Base-by-base conservation (phyloP, 2,329 filamentous ascomycete species). In the Aspergillus melleus region DNA sequence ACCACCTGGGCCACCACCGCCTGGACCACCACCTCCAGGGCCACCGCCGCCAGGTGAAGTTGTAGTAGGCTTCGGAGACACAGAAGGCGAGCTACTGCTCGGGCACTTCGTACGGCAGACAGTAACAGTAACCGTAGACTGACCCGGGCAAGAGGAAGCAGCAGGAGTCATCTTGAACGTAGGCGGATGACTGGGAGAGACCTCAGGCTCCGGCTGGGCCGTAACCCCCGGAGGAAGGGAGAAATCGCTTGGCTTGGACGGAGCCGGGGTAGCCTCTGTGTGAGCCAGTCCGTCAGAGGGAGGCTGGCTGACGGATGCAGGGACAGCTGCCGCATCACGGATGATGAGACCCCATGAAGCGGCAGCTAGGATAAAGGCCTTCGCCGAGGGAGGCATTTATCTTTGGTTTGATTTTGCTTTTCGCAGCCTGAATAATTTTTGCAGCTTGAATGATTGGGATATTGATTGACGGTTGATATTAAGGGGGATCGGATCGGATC, bases 1-100 rank as follows among this genome's bases (percentile, higher is more conserved):
- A 52, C 59, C 61, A 36, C 55, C n/a, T 19, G 49, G 46, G 20
- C 20, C 47, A 20, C 52, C 52, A 29, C 52, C 49, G 9, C 57
- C 54, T 14, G 54, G 19, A 8, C 54, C 57, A 6, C 42, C 42
- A 4, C 16, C 42, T 1, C 42, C 42, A 9, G 16, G 42, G 4
- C 42, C 42, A 46, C 16, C 42, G 4, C 42, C 42, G 3, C 42
- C 42, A 3, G 42, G 16, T 14, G 32, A 36, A 12, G 32, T 36
- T 36, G 32, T 36, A 36, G 32, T 36, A 36, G 32, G 32, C 32
- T 36, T 36, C 4, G 32, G 32, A 36, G 36, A 16, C 14, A 42
- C 36, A 8, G 36, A 42, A n/a, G 36, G 16, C 32, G 32, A 36
- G 42, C 16, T 46, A 20, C 42, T 20, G 16, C 42, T 46, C 8